A percentile compares a stretch with the other conserved stretches of the same genome.
phyloP scores from a whole-genome alignment of 805 yeast species.

The Yamadazyma laniorum region DNA sequence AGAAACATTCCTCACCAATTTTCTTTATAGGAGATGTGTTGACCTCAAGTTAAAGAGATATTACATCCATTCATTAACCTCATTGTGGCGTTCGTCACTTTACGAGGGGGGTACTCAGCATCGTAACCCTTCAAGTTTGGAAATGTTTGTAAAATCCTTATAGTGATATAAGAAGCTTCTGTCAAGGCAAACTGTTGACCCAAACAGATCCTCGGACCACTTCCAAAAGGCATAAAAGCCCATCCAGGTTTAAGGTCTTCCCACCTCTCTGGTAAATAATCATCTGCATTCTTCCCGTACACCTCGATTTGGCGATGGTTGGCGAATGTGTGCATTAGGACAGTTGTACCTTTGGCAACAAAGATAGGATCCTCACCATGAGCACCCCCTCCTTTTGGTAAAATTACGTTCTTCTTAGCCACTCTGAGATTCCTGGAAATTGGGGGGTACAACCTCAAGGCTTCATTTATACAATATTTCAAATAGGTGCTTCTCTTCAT shows the following conservation, averaged over 20 bases:
- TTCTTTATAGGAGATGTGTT: no score
- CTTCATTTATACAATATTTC: constrained; percentile 31
- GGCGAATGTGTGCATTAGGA: constrained; percentile 38
- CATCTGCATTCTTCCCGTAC: constrained; percentile 46
- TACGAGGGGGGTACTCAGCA: constrained; percentile 28
- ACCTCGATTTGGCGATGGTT: constrained; percentile 39
- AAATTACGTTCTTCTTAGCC: constrained; percentile 24
- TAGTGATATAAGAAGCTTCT: constrained; percentile 47
- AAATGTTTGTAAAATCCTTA: constrained; percentile 30
- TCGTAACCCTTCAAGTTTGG: constrained; percentile 9
- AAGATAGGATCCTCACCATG: constrained; percentile 26
- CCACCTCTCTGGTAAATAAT: constrained; percentile 52
- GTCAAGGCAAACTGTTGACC: constrained; percentile 58
- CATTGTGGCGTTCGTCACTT: constrained; percentile 27
- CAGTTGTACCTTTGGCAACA: constrained; percentile 42
- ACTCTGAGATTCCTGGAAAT: constrained; percentile 33
- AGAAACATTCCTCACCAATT: no score
- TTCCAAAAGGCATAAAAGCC: constrained; percentile 53
- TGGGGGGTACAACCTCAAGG: constrained; percentile 32
- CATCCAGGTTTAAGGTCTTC: constrained; percentile 38
- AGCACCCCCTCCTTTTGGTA: constrained; percentile 31
- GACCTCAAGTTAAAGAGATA: not conserved
- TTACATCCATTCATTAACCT: constrained; percentile 21
- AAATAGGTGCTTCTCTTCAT: constrained; percentile 33
- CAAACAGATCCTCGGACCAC: constrained; percentile 55